Evolutionary conservation across 1,284 basidiomycete genomes (phyloP).

Genomic region (Somion occarium): DNA sequence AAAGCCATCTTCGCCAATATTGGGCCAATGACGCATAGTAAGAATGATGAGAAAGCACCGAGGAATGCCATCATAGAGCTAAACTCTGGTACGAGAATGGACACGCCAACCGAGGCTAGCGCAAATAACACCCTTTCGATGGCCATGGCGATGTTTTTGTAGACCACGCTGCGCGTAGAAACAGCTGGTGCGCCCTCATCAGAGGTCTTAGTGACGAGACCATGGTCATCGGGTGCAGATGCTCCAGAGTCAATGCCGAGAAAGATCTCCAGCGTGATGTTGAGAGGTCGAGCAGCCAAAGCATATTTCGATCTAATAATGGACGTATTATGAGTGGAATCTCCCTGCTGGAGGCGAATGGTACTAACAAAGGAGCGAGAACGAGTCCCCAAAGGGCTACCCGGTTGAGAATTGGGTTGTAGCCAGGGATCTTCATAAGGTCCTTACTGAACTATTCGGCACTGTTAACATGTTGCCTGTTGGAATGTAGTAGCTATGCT

Average conservation of each 20-base stretch:
- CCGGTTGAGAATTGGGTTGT: conserved; percentile 71
- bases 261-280: conserved; percentile 73
- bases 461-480: neutral
- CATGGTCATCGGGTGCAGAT: conserved; percentile 35
- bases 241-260: conserved; percentile 54
- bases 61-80: conserved; percentile 88
- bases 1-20: conserved; percentile 61
- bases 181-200: conserved; percentile 11
- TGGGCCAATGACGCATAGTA: conserved; percentile 80
- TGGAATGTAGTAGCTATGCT: conserved; percentile 13
- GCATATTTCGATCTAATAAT: conserved; percentile 79
- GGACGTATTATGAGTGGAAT: neutral
- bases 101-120: conserved; percentile 58
- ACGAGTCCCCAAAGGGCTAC: conserved; percentile 89
- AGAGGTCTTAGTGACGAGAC: conserved; percentile 20
- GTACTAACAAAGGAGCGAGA: conserved; percentile 72
- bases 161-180: conserved; percentile 14
- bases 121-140: conserved; percentile 62
- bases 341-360: neutral
- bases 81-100: conserved; percentile 82
- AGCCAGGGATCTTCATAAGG: conserved; percentile 72
- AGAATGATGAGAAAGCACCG: conserved; percentile 83
- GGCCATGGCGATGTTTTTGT: conserved; percentile 44
- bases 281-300: conserved; percentile 80
- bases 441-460: conserved; percentile 75